Evolutionary conservation across 2,329 filamentous ascomycete species (phyloP).

Genomic region (Thielaviopsis musarum): DNA sequence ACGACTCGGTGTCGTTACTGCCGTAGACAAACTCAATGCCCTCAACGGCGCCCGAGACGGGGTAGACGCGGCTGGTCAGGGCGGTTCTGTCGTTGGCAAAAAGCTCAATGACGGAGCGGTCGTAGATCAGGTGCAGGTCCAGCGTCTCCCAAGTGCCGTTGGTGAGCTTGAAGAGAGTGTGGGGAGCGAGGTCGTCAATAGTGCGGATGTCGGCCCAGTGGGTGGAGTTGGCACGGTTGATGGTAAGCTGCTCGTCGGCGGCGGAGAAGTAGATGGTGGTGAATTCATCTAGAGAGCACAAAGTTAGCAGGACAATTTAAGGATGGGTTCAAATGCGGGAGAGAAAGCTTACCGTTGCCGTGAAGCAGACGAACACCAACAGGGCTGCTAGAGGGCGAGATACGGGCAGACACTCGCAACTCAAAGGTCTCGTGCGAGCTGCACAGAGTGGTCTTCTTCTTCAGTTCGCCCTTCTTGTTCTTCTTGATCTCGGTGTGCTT

Average conservation of each 20-base stretch:
- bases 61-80: conserved; percentile 15
- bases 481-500: conserved; percentile 4
- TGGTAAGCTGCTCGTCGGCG: conserved; percentile 10
- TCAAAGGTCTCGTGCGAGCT: conserved; percentile 6
- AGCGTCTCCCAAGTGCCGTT: conserved; percentile 13
- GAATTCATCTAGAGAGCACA: conserved; percentile 5
- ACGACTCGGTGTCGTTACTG: neutral
- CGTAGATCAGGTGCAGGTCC: conserved; percentile 13
- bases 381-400: conserved; percentile 2
- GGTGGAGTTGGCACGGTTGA: conserved; percentile 14
- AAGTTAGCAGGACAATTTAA: neutral
- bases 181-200: conserved; percentile 9
- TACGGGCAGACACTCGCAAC: conserved; percentile 1
- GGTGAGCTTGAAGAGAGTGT: conserved; percentile 9
- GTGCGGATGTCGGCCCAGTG: conserved; percentile 7
- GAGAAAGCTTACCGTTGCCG: conserved; percentile 6
- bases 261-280: conserved; percentile 14
- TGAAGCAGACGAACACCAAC: conserved; percentile 9
- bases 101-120: conserved; percentile 15
- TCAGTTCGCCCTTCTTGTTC: conserved; percentile 10
- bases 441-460: conserved; percentile 9
- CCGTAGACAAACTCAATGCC: conserved; percentile 13
- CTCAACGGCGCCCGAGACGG: conserved; percentile 10
- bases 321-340: neutral
- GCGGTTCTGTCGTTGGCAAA: conserved; percentile 15